Evolutionary conservation across 2,329 filamentous ascomycete species (phyloP).

Genomic region (Daldinia eschscholtzii): DNA sequence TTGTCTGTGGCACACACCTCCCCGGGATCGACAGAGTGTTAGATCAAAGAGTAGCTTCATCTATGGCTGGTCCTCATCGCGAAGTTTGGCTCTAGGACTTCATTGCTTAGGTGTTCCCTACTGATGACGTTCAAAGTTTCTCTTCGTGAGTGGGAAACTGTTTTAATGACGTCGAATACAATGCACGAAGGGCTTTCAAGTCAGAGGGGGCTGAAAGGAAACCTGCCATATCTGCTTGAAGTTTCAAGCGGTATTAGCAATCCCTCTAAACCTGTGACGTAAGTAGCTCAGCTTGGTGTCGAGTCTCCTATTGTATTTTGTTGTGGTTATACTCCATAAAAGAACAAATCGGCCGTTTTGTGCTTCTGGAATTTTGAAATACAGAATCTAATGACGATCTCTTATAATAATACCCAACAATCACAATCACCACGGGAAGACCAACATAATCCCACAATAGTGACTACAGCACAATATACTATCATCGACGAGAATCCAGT

Average conservation of each 20-base stretch:
- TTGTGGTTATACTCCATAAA: conserved; percentile 40
- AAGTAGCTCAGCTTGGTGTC: conserved; percentile 31
- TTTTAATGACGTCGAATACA: conserved; percentile 49
- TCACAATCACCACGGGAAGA: conserved; percentile 16
- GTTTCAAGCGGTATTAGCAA: neutral
- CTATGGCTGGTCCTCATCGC: conserved; percentile 45
- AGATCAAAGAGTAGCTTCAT: conserved; percentile 41
- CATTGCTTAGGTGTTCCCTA: conserved; percentile 40
- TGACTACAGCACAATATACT: conserved; percentile 44
- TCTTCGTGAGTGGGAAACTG: conserved; percentile 17
- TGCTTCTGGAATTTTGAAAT: conserved; percentile 4
- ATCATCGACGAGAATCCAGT: conserved; percentile 47
- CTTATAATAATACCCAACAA: conserved; percentile 35
- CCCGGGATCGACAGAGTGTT: conserved; percentile 35
- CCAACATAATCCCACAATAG: conserved; percentile 17
- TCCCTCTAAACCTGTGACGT: conserved; percentile 45
- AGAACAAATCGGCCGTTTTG: conserved; percentile 20
- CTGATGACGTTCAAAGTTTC: conserved; percentile 48
- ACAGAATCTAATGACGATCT: conserved; percentile 38
- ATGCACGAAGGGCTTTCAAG: conserved; percentile 37
- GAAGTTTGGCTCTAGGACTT: conserved; percentile 35
- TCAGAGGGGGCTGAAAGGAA: conserved; percentile 23
- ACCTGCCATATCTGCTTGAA: conserved; percentile 5
- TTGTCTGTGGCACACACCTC: conserved; percentile 30
- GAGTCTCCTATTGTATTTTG: conserved; percentile 14